Evolutionary conservation across 495 filamentous ascomycete genomes (phyloP).

Genomic region (Aspergillus sclerotioniger): DNA sequence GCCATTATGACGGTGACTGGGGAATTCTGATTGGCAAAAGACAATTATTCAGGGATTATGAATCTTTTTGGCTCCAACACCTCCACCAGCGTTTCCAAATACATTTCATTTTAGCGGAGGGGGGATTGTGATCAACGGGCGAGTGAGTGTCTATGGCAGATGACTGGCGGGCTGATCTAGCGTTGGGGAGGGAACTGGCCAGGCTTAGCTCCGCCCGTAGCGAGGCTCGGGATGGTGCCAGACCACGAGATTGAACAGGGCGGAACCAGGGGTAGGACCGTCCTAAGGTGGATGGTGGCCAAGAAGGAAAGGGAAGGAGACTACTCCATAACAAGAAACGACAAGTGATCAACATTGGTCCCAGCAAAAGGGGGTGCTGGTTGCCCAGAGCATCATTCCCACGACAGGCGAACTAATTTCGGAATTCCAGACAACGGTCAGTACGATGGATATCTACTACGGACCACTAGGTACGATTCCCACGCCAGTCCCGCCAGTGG

Average conservation of each 20-base stretch:
- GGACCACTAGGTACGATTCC: not conserved
- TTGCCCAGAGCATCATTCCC: not conserved
- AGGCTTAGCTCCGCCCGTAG: slow-evolving; percentile 1
- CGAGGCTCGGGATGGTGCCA: slow-evolving; percentile 9
- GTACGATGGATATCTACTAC: not conserved
- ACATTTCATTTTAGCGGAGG: not conserved
- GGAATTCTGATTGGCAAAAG: too few species aligned
- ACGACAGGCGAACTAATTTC: not conserved
- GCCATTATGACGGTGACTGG: too few species aligned
- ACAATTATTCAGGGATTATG: not conserved
- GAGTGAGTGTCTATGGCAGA: not conserved
- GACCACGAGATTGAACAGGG: slow-evolving; percentile 2
- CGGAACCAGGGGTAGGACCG: slow-evolving; percentile 13
- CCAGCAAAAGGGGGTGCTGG: not conserved
- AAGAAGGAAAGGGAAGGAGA: slow-evolving; percentile 6
- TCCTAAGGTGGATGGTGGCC: slow-evolving; percentile 7
- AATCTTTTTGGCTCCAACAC: not conserved
- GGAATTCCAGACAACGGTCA: not conserved
- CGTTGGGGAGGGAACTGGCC: not conserved
- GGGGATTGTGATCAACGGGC: not conserved
- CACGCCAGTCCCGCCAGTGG: not conserved
- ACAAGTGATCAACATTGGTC: too few species aligned
- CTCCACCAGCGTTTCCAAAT: not conserved
- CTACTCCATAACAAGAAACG: too few species aligned
- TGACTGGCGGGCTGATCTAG: slow-evolving; percentile 1